Evolutionary conservation across 441 rosid genomes (phyloP), one percentile per base, ranked within the genome.

Genomic region (Gossypium schwendimanii): DNA sequence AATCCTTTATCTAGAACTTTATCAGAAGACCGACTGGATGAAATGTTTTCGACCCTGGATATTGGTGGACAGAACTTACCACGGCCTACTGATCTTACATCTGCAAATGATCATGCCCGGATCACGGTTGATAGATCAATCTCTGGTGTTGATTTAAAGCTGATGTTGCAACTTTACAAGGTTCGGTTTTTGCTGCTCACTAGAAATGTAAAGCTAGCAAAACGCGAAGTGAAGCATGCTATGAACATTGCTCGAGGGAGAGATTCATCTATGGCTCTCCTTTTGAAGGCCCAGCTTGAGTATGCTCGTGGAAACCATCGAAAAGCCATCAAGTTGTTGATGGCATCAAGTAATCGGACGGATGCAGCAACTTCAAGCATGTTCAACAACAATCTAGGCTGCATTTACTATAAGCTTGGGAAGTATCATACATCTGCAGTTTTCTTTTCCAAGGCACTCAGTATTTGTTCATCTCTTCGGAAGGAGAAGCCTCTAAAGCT

Each of bases 231-330:
- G 47, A 95, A 95, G 85, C 97, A 85, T 79, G 97, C 97, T 14
- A 89, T 95, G 87, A 91, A 93, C 80, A 85, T 88, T 78, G 95
- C 91, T 60, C 94, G 95, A 20, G 94, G 91, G 72, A 82, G 88
- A 73, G 99, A 93, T 78, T 95, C 98, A 52, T 85, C 97, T 36
- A 79, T 83, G 83, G 99, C 97, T 82, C 91, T 93, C 69, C 87
- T 93, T 63, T 81, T 95, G 89, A 95, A 93, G 87, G 87, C 99
- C 72, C 94, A 95, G 85, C 94, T 95, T 73, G 99, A 95, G 82
- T 88, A 86, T 87, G 90, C 97, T 80, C 96, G 89, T 77, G 90
- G 98, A 44, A 93, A 95, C 81, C 87, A 88, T 66, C 90, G 89
- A 11, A 95, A 95, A 83, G 97, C 99, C 67, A 91, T 91, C 76